These are phyloP conservation scores for Lachancea sp. DNA, from an alignment of 805 yeast species.

Conservation along the genomic window DNA sequence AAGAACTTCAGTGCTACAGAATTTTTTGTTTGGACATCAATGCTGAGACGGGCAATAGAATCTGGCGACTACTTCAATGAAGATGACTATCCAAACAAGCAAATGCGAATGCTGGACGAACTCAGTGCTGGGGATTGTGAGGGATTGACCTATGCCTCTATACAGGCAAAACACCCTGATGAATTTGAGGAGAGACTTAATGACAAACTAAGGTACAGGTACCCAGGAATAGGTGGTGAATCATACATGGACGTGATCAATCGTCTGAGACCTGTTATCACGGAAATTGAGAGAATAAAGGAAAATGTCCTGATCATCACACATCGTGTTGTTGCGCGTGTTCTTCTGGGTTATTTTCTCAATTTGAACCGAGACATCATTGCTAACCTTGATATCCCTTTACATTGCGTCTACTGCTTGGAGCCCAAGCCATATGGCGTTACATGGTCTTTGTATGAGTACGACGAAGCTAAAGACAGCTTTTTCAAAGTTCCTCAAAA, in stretches of 20 bases:
- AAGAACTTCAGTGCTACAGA: constrained; percentile 41
- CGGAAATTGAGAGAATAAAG: constrained; percentile 86
- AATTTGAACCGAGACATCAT: constrained; percentile 73
- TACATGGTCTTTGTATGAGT: constrained; percentile 85
- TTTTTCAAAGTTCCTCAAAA: constrained; percentile 56
- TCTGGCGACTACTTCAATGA: constrained; percentile 76
- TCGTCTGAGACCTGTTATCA: constrained; percentile 80
- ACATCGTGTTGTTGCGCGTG: constrained; percentile 87
- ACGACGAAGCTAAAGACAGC: constrained; percentile 71
- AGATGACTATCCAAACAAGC: constrained; percentile 65
- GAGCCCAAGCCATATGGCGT: constrained; percentile 96
- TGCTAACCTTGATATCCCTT: constrained; percentile 86
- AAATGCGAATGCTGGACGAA: constrained; percentile 90
- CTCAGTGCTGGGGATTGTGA: constrained; percentile 90
- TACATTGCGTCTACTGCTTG: constrained; percentile 82
- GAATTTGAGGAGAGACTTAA: constrained; percentile 72
- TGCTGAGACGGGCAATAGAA: constrained; percentile 72
- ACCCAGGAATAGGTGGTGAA: constrained; percentile 97
- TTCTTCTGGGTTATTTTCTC: constrained; percentile 80
- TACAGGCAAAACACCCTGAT: constrained; percentile 60
- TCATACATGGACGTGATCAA: constrained; percentile 90
- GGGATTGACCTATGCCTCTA: constrained; percentile 87
- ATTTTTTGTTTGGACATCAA: constrained; percentile 89
- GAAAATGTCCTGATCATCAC: constrained; percentile 79
- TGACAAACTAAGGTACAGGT: constrained; percentile 78